These are phyloP conservation scores for Teunomyces gatunensis DNA, from an alignment of 805 yeast species.

Conservation along the genomic window DNA sequence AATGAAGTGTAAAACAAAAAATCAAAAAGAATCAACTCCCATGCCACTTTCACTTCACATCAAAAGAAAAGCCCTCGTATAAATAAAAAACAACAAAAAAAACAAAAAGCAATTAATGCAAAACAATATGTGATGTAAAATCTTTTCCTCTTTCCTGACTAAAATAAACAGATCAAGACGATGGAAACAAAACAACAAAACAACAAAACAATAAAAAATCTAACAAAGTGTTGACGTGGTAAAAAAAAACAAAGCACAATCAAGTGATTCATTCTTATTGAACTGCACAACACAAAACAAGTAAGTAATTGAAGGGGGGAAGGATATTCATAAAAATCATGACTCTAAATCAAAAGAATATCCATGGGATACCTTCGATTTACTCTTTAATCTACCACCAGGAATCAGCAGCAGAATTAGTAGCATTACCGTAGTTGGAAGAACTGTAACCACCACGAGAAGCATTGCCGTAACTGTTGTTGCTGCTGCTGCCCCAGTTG, in stretches of 20 bases:
- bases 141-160: constrained; percentile 19
- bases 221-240: constrained; percentile 14
- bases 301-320: constrained; percentile 5
- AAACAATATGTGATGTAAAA: constrained; percentile 12
- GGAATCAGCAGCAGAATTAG: constrained; percentile 28
- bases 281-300: constrained; percentile 4
- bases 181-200: constrained; percentile 3
- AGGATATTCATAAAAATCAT: constrained; percentile 7
- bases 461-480: constrained; percentile 22
- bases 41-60: neutral
- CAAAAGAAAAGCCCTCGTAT: constrained; percentile 11
- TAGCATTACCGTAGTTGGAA: constrained; percentile 34
- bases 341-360: constrained; percentile 3
- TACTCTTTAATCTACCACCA: constrained; percentile 36
- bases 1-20: constrained; percentile 4
- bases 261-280: constrained; percentile 12
- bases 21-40: constrained; percentile 6
- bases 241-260: constrained; percentile 6
- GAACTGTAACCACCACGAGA: constrained; percentile 8
- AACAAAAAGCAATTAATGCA: constrained; percentile 24
- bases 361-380: constrained; percentile 7
- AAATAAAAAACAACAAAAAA: constrained; percentile 16
- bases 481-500: constrained; percentile 19
- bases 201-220: neutral
- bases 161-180: constrained; percentile 22